Evolutionary conservation across 345 rosid species (phyloP).

Genomic region (Populus simonii): DNA sequence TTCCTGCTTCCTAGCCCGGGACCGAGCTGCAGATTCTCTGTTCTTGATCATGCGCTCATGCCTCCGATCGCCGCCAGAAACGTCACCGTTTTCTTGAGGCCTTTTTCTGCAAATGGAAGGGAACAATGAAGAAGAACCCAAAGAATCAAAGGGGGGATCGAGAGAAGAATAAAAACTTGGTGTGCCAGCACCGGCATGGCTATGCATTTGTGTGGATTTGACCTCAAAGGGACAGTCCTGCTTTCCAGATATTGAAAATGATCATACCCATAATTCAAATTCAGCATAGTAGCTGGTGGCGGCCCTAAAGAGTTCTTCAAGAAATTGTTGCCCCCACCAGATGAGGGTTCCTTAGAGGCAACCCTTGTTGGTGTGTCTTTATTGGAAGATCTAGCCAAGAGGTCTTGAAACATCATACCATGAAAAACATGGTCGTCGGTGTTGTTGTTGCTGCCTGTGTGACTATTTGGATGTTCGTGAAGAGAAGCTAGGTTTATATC

Average conservation of each 20-base stretch:
- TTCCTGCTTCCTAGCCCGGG: constrained; percentile 63
- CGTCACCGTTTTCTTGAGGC: constrained; percentile 18
- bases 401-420: constrained; percentile 32
- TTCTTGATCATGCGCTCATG: constrained; percentile 57
- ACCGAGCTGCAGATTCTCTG: constrained; percentile 64
- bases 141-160: neutral
- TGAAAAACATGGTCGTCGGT: constrained; percentile 5
- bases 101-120: constrained; percentile 18
- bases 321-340: neutral
- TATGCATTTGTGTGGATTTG: neutral
- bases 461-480: neutral
- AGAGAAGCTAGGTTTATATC: constrained; percentile 32
- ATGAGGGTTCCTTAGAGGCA: neutral
- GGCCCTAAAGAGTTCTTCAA: neutral
- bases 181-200: neutral
- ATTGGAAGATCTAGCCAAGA: constrained; percentile 21
- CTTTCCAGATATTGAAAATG: constrained; percentile 9
- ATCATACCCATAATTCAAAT: constrained; percentile 27
- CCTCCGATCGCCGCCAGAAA: constrained; percentile 25
- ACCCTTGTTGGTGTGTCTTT: constrained; percentile 13
- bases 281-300: constrained; percentile 18
- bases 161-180: neutral
- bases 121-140: constrained; percentile 15
- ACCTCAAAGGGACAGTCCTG: neutral
- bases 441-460: neutral